Base-by-base conservation (phyloP, 345 rosid genomes). In the Pistacia integerrima region DNA sequence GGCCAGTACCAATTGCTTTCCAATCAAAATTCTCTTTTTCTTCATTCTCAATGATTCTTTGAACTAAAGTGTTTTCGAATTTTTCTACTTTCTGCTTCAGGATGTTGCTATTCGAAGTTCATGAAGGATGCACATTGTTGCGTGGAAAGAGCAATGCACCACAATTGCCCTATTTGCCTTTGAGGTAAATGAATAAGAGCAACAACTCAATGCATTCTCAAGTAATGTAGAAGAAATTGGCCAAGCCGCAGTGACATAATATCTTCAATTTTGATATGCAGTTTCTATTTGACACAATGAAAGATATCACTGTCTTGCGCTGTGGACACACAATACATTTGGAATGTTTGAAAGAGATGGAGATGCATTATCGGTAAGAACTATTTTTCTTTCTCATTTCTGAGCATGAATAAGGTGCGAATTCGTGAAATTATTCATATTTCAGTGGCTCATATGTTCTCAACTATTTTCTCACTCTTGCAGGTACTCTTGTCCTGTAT, bases 401-500 rank as follows among this genome's bases (percentile, higher is more conserved):
- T 72, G 12, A 22, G 25, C 46, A 55, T 3, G 16, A 44, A 44
- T 36, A 72, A 59, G 18, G 20, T 41, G 9, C 8, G 9, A 30
- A 30, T 30, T 30, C 33, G 33, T 30, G 33, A 41, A 41, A 7
- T 41, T 41, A 6, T 41, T 41, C 46, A 41, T 8, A 41, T 41
- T 41, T 41, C 8, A 41, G 8, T 41, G 46, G 46, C 6, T 41
- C 9, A 41, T 7, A 41, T 7, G 46, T 41, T 77, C 62, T 49
- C 64, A 63, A 20, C 4, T 46, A 44, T 44, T 51, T 2, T 54
- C 72, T 69, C 59, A 65, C 60, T 79, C 64, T 54, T 74, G 82
- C 85, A 94, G 98, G 74, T 94, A 90, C 69, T 82, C 97, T 2
- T 94, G 98, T 72, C 97, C 97, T 2, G 88, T 94, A 70, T 94